Percentiles rank a stretch among this genome's conserved stretches.
These are phyloP conservation scores for Arthonia radiata DNA, from an alignment of 495 filamentous ascomycete genomes.

Conservation along the genomic window DNA sequence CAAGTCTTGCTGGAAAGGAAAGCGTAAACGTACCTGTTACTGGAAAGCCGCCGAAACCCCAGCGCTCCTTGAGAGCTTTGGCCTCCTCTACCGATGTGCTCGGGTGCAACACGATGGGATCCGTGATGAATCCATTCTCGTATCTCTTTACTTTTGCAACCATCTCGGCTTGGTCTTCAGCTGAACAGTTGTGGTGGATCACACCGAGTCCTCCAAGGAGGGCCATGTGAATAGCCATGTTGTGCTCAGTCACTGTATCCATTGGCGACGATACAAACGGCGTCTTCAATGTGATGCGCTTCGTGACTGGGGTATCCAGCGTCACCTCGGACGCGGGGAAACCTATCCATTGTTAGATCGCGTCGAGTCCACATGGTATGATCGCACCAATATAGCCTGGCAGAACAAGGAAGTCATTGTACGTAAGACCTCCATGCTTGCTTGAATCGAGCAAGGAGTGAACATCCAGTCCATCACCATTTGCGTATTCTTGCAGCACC, in stretches of 20 bases:
- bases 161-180: conserved; percentile 93
- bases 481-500: conserved; percentile 48
- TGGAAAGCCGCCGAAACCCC: conserved; percentile 97
- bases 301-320: conserved; percentile 79
- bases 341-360: conserved; percentile 17
- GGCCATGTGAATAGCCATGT: conserved; percentile 98
- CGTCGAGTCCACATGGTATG: conserved; percentile 1
- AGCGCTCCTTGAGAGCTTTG: conserved; percentile 80
- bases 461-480: conserved; percentile 62
- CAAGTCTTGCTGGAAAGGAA: conserved; percentile 2
- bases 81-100: conserved; percentile 76
- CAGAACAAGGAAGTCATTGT: conserved; percentile 47
- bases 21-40: conserved; percentile 62
- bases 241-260: conserved; percentile 97
- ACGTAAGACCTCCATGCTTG: conserved; percentile 71
- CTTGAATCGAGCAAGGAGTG: conserved; percentile 65
- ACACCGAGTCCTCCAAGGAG: conserved; percentile 88
- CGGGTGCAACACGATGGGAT: conserved; percentile 79
- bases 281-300: conserved; percentile 78
- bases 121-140: conserved; percentile 96
- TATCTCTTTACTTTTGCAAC: conserved; percentile 96
- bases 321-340: conserved; percentile 79
- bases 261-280: conserved; percentile 93
- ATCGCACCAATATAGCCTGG: conserved; percentile 38
- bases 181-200: conserved; percentile 96